Evolutionary conservation across 768 basidiomycete species (phyloP).

Genomic region (Lactarius deliciosus): DNA sequence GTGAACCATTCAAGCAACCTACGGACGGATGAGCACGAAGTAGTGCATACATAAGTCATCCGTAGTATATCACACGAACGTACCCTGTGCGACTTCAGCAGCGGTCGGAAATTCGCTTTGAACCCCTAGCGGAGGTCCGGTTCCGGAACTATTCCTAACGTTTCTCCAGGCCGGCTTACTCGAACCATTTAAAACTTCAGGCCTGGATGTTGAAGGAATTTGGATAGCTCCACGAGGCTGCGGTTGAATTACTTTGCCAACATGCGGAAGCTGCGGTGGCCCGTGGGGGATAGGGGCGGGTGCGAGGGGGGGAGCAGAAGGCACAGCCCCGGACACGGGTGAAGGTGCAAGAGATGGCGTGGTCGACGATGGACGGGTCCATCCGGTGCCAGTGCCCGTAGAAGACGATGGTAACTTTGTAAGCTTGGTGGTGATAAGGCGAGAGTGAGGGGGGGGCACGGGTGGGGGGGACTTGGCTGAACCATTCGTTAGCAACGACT

Average conservation of each 20-base stretch:
- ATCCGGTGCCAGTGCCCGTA: constrained; percentile 60
- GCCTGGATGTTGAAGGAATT: constrained; percentile 37
- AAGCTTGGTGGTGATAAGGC: constrained; percentile 84
- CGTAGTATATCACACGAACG: constrained; percentile 32
- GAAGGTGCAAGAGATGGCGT: constrained; percentile 57
- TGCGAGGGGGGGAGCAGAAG: constrained; percentile 38
- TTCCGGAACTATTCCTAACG: constrained; percentile 38
- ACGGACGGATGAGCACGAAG: constrained; percentile 20
- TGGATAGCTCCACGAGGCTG: constrained; percentile 47
- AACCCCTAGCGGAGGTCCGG: constrained; percentile 45
- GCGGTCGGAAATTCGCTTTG: constrained; percentile 91
- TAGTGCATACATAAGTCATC: background rate
- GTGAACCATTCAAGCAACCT: constrained; percentile 30
- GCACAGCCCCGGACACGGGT: constrained; percentile 43
- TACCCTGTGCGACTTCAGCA: constrained; percentile 89
- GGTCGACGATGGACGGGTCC: constrained; percentile 77
- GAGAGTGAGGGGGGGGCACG: constrained; percentile 62
- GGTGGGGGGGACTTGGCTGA: constrained; percentile 60
- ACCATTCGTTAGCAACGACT: constrained; percentile 15
- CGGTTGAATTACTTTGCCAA: constrained; percentile 65
- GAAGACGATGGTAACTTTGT: constrained; percentile 64
- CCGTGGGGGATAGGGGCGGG: constrained; percentile 34
- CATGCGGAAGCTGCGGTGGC: constrained; percentile 54
- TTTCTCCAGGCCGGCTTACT: constrained; percentile 73
- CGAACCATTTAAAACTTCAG: constrained; percentile 28